Conservation (phyloP, 2,329 filamentous ascomycete genomes). For the Colletotrichum liaoningense region DNA sequence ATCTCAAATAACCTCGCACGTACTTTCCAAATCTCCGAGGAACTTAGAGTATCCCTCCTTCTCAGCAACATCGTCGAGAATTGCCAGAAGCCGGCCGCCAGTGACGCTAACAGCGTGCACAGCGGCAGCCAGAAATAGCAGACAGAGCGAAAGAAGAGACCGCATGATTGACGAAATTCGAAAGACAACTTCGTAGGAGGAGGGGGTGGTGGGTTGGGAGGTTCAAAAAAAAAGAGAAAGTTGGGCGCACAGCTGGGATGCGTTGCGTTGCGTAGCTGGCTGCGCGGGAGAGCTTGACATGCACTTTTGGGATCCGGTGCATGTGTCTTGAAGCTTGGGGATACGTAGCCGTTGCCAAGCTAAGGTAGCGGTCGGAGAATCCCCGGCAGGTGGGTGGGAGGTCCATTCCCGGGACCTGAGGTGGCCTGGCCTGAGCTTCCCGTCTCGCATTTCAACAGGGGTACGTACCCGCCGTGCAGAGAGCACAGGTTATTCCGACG, state of each 20-base stretch:
- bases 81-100: constrained; percentile 87
- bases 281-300: constrained; percentile 32
- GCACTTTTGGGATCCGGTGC: constrained; percentile 33
- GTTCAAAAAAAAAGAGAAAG: constrained; percentile 33
- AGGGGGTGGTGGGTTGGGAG: neutral
- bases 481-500: neutral
- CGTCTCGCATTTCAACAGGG: neutral
- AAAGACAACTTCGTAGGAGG: constrained; percentile 23
- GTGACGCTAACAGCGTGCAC: constrained; percentile 82
- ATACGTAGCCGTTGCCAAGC: constrained; percentile 40
- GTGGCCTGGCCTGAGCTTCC: neutral
- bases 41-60: constrained; percentile 88
- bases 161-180: constrained; percentile 68
- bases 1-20: constrained; percentile 39
- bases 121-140: constrained; percentile 73
- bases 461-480: neutral
- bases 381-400: constrained; percentile 9
- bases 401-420: neutral
- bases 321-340: constrained; percentile 40
- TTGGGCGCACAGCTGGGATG: constrained; percentile 37
- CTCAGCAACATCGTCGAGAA: constrained; percentile 85
- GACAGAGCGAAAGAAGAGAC: constrained; percentile 77
- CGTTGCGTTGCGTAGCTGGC: constrained; percentile 29
- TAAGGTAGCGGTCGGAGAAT: constrained; percentile 22
- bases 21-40: constrained; percentile 77